Evolutionary conservation across 768 basidiomycete genomes (phyloP), one percentile per base, ranked within the genome.

Genomic region (Hygrophorus pudorinus): DNA sequence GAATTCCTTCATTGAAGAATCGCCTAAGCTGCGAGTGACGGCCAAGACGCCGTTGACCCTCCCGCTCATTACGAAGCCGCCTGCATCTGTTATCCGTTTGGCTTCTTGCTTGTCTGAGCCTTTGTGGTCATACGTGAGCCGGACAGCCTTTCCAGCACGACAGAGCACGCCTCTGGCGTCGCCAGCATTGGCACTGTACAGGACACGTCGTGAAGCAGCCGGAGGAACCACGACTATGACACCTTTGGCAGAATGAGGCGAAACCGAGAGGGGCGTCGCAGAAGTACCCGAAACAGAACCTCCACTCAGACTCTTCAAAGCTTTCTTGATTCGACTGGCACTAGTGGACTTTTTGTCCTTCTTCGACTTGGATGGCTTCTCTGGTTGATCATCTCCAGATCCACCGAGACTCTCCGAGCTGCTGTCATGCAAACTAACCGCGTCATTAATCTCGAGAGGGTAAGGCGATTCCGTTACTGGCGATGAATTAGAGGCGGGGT

Each of bases 1-100:
- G 60, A 93, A 99, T 56, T 99, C 96, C 65, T 99, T 99, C 96
- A 99, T 98, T 5, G 90, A 86, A 1, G 91, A 86, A 58, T 99
- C 96, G 28, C 96, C 96, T 45, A 99, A 67, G 55, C 91, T 91
- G 46, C 96, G 75, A 13, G 96, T 99, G 21, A 99, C 96, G 5
- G 92, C 92, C 44, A 99, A 68, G 33, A 98, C 93, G 51, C 94
- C 96, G 53, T 99, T 99, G 28, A 99, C 96, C 10, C 96, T 79
- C 50, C 94, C 96, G 56, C 94, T 94, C 86, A 99, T 82, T 16
- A 99, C 93, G 58, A 98, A 99, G 1, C 96, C 96, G 8, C 96
- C 96, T 0, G 96, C 96, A 57, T 98, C 96, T 39, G 76, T 92
- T 60, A 99, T 98, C 16, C 96, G 78, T 65, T 96, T 97, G 14